phyloP scores from a whole-genome alignment of 176 grass and related monocot species.

The Raddia distichophylla region DNA sequence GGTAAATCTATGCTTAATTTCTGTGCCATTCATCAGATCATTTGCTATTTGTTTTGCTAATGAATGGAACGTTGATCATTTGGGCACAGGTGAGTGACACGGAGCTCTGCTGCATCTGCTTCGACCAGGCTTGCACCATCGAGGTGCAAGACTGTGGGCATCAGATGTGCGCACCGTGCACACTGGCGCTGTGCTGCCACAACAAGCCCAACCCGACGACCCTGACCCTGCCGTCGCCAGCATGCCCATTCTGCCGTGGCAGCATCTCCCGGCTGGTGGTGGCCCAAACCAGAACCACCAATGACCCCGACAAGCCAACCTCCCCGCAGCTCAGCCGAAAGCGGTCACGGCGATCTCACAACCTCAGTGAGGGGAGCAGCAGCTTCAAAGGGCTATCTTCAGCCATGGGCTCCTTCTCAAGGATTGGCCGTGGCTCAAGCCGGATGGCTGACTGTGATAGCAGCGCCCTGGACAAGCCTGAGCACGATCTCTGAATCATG shows the following conservation, averaged over 20 bases:
- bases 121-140: conserved; percentile 88
- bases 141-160: conserved; percentile 87
- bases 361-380: conserved; percentile 68
- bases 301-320: conserved; percentile 35
- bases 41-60: background rate
- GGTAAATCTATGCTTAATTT: conserved; percentile 43
- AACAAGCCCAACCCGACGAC: conserved; percentile 70
- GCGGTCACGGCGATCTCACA: conserved; percentile 55
- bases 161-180: conserved; percentile 94
- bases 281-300: conserved; percentile 26
- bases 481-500: conserved; percentile 47
- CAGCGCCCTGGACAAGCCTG: conserved; percentile 31
- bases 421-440: conserved; percentile 60
- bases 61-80: background rate
- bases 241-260: conserved; percentile 94
- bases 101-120: conserved; percentile 93
- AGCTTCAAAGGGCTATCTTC: conserved; percentile 85
- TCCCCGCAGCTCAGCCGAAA: conserved; percentile 51
- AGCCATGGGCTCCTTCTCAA: conserved; percentile 58
- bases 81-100: conserved; percentile 58
- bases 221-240: conserved; percentile 44
- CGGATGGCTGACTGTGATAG: conserved; percentile 14
- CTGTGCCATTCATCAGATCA: background rate
- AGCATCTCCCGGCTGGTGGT: conserved; percentile 74
- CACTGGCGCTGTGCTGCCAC: conserved; percentile 90